These are phyloP conservation scores for Apiotrichum sp. DNA, from an alignment of 1,284 basidiomycete species.

Conservation along the genomic window DNA sequence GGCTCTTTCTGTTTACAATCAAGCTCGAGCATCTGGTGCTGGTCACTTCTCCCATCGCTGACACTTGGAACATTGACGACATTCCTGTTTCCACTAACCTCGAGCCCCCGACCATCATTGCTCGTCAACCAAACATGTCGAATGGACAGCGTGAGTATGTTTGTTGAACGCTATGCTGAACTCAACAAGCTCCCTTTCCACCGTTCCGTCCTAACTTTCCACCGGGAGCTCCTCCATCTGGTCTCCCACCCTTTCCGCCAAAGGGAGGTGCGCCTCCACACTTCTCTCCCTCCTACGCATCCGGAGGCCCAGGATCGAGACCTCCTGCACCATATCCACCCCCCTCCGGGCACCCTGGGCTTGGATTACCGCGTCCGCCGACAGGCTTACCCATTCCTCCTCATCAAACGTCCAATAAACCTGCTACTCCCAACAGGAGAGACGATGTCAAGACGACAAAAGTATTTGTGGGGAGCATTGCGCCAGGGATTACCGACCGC, in stretches of 20 bases:
- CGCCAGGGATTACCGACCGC: slow-evolving; percentile 76
- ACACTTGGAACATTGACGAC: too few species aligned
- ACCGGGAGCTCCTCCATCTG: slow-evolving; percentile 12
- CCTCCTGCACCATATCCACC: slow-evolving; percentile 12
- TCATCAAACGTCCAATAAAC: background rate
- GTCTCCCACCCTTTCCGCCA: slow-evolving; percentile 16
- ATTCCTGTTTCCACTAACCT: too few species aligned
- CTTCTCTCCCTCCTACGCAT: background rate
- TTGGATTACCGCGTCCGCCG: slow-evolving; percentile 7
- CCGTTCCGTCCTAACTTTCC: slow-evolving; percentile 31
- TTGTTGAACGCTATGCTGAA: too few species aligned
- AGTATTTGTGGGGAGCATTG: slow-evolving; percentile 91
- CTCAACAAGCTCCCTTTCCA: slow-evolving; percentile 17
- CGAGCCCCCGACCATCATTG: too few species aligned
- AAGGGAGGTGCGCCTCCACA: slow-evolving; percentile 6
- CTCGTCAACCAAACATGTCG: background rate
- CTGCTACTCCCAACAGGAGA: slow-evolving; percentile 6
- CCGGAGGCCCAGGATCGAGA: slow-evolving; percentile 15
- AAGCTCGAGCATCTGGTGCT: too few species aligned
- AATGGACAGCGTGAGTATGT: slow-evolving; percentile 10
- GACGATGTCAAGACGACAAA: slow-evolving; percentile 51
- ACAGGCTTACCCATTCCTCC: background rate
- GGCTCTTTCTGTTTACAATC: too few species aligned
- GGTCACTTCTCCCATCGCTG: too few species aligned
- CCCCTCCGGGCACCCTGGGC: slow-evolving; percentile 19